Base-by-base conservation (phyloP, 306 rosid genomes). In the Parietaria judaica region DNA sequence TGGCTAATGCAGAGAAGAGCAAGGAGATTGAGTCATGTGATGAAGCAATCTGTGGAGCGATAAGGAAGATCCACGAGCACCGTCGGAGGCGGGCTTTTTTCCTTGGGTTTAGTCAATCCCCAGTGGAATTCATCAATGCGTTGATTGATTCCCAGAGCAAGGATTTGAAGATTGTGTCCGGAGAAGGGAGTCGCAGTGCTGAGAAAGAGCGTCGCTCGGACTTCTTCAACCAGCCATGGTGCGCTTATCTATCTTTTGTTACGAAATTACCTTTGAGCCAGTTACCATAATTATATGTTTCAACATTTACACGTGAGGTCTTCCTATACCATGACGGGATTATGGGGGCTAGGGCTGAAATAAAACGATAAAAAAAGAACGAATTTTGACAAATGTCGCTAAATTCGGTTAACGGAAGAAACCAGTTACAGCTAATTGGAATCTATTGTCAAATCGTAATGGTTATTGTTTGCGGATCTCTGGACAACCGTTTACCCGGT, bases 21-120 rank as follows among this genome's bases (percentile, higher is more conserved):
- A 94, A 94, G 83, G 99, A 94, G 82, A 78, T 94, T 13, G 95
- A 94, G 37, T 48, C 89, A 14, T 94, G 97, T 49, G 99, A 94
- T 60, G 99, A 94, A 76, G 85, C 95, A 11, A 79, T 94, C 68
- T 86, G 97, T 71, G 67, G 79, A 53, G 86, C 95, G 66, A 86
- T 94, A 60, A 86, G 80, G 72, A 94, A 89, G 77, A 94, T 94
- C 64, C 99, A 88, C 10, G 99, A 94, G 81, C 99, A 94, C 77
- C 87, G 99, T 0, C 74, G 85, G 56, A 86, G 99, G 68, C 86
- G 97, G 44, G 88, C 99, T 6, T 94, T 94, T 68, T 94, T 94
- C 80, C 91, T 94, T 54, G 99, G 99, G 51, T 94, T 94, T 72
- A 94, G 99, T 67, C 99, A 94, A 68, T 94, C 99, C 8, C 99